phyloP scores from a whole-genome alignment of 2,329 filamentous ascomycete species.

The Grosmannia huntii region DNA sequence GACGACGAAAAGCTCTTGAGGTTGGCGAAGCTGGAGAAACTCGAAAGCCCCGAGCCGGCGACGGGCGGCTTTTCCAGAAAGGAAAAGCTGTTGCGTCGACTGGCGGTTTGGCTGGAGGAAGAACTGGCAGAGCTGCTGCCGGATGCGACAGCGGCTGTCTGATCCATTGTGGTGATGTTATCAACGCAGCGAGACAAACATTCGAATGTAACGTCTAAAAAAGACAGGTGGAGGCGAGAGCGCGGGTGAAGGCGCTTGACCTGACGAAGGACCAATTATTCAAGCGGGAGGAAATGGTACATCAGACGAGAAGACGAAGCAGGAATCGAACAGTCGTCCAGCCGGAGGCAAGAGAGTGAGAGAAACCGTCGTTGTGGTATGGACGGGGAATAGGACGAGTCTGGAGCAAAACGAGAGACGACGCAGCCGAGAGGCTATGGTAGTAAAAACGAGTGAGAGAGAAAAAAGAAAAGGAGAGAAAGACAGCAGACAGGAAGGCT shows the following conservation, averaged over 20 bases:
- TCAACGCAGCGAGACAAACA: background rate
- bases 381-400: too few species aligned
- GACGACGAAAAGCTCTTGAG: conserved; percentile 5
- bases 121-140: conserved; percentile 7
- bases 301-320: too few species aligned
- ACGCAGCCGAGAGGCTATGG: too few species aligned
- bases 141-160: conserved; percentile 1
- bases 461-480: background rate
- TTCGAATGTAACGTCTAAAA: background rate
- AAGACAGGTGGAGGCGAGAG: background rate
- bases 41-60: conserved; percentile 3
- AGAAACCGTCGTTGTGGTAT: background rate
- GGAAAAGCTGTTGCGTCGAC: conserved; percentile 12
- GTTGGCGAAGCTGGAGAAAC: conserved; percentile 6
- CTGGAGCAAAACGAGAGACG: background rate
- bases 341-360: background rate
- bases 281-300: too few species aligned
- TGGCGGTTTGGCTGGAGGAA: conserved; percentile 6
- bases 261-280: too few species aligned
- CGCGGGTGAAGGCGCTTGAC: background rate
- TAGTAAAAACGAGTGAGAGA: background rate
- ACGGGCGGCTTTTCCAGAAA: conserved; percentile 8
- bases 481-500: background rate
- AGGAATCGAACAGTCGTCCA: too few species aligned
- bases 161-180: conserved; percentile 4